Base-by-base conservation (phyloP, 2,329 filamentous ascomycete species). In the Penicillium sp. region DNA sequence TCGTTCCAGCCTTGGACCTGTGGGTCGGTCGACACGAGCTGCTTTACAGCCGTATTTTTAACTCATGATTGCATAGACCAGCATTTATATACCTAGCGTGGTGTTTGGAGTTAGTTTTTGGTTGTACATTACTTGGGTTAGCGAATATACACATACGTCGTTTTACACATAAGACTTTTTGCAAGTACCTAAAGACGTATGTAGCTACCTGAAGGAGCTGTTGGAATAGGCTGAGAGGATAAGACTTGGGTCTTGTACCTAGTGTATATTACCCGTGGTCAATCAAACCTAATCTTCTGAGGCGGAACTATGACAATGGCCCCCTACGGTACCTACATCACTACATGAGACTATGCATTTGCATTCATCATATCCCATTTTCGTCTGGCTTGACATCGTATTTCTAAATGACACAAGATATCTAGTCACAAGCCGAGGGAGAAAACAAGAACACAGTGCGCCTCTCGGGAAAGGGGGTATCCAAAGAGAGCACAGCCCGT, bases 21-120 rank as follows among this genome's bases (percentile, higher is more conserved):
- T 89, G 86, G 86, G 79, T 87, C 56, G 86, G 86, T 1, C 78
- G 86, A 63, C 86, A 89, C 72, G 86, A 89, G 73, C 76, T 87
- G 69, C 73, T 89, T 41, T 89, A 89, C 71, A 87, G 85, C 67
- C 78, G 86, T 60, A 88, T 89, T 57, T 89, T 89, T 72, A 89
- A 89, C 74, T 88, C 86, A 52, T 88, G 67, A 49, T 56, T 27
- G 6, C 36, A 50, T 50, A 31, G 14, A 37, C 33, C 33, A 27
- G 33, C 46, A 49, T 51, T 24, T 33, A 50, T 39, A 51, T 50
- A 50, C 47, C 47, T 50, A 50, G 47, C 47, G 16, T 50, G 19
- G 10, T 18, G 27, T 50, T 46, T 27, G 31, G 47, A 4, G 31
- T 27, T 13, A 4, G 2, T 36, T 36, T 27, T 49, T 22, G n/a